These are phyloP conservation scores for Penicillium sp. DNA, from an alignment of 2,329 filamentous ascomycete genomes.

Conservation along the genomic window DNA sequence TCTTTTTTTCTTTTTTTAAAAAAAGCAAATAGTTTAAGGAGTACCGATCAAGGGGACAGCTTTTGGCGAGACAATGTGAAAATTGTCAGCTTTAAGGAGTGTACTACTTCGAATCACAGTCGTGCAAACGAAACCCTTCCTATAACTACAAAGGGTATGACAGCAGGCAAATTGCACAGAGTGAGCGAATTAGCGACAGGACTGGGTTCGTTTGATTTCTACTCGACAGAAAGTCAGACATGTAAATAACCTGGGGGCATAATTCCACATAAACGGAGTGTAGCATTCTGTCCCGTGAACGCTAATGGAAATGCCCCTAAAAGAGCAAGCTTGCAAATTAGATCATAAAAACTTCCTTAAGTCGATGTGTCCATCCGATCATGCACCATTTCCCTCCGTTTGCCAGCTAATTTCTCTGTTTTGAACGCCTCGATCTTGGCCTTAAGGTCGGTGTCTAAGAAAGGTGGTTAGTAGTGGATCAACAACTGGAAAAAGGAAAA, in stretches of 20 bases:
- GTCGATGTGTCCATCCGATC: conserved; percentile 35
- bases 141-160: not conserved
- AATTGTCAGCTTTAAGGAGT: not conserved
- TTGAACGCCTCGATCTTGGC: conserved; percentile 54
- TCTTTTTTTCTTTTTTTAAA: not conserved
- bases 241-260: not conserved
- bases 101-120: not conserved
- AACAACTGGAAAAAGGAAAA: not conserved
- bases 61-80: not conserved
- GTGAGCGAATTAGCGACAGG: not conserved
- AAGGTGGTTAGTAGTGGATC: not conserved
- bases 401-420: conserved; percentile 36
- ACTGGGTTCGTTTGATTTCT: conserved; percentile 32
- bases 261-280: not conserved
- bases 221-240: not conserved
- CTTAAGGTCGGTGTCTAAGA: conserved; percentile 46
- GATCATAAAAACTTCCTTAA: conserved; percentile 10
- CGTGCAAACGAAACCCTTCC: not conserved
- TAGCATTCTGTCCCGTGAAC: not conserved
- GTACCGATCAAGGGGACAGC: not conserved
- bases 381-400: conserved; percentile 25
- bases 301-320: conserved; percentile 2
- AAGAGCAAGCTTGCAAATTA: not conserved
- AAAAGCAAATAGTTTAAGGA: not conserved
- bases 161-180: not conserved